Percentiles rank a stretch among this genome's conserved stretches.
These are phyloP conservation scores for Solanum arcanum DNA, from an alignment of 257 asterid species.

Conservation along the genomic window DNA sequence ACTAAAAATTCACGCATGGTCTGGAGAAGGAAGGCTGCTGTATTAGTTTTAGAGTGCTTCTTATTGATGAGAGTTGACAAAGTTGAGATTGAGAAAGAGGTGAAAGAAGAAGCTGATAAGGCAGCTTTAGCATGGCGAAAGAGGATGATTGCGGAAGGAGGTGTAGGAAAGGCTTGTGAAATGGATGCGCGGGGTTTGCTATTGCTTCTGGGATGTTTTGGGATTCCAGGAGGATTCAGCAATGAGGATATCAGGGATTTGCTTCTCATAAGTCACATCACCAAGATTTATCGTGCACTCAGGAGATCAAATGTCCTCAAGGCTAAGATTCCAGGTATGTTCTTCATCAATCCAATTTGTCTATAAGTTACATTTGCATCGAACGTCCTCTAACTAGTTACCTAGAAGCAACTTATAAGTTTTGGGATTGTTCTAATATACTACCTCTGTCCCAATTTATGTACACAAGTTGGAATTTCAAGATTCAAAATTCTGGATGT, in stretches of 20 bases:
- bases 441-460: neutral
- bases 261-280: constrained; percentile 34
- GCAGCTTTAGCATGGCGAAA: constrained; percentile 67
- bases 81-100: constrained; percentile 19
- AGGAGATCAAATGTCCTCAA: constrained; percentile 40
- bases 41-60: constrained; percentile 58
- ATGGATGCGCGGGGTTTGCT: constrained; percentile 81
- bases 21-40: constrained; percentile 55
- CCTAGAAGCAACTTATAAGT: neutral
- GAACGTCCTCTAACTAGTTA: neutral
- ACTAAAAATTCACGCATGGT: constrained; percentile 41
- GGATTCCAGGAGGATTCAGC: constrained; percentile 37
- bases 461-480: no score
- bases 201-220: constrained; percentile 62
- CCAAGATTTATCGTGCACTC: constrained; percentile 36
- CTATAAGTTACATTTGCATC: neutral
- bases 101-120: constrained; percentile 44
- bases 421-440: neutral
- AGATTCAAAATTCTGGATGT: neutral
- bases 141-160: constrained; percentile 65
- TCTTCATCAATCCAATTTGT: neutral
- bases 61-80: constrained; percentile 33
- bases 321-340: constrained; percentile 49
- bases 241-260: constrained; percentile 55
- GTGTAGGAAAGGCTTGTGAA: constrained; percentile 35